Evolutionary conservation across 768 basidiomycete species (phyloP), one percentile per base, ranked within the genome.

Genomic region (Mycena olivaceomarginata): DNA sequence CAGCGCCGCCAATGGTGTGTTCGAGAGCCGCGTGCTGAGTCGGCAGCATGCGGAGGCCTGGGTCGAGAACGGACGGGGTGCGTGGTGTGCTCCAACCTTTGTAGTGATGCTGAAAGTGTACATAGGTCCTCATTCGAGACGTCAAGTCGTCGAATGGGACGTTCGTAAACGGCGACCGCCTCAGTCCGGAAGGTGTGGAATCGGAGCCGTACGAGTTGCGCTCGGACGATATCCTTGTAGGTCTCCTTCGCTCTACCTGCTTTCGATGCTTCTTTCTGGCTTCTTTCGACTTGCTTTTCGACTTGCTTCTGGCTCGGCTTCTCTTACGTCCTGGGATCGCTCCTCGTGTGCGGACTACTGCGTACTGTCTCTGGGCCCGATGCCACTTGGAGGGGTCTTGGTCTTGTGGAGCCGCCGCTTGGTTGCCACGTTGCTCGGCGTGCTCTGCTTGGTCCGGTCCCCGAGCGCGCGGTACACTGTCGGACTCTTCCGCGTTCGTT

Each of bases 81-180:
- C 16, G 46, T 68, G n/a, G n/a, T n/a, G n/a, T n/a, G n/a, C n/a
- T n/a, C n/a, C n/a, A n/a, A n/a, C n/a, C n/a, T n/a, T n/a, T n/a
- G n/a, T n/a, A n/a, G n/a, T n/a, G n/a, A n/a, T n/a, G n/a, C n/a
- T n/a, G n/a, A n/a, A n/a, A n/a, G n/a, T n/a, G n/a, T n/a, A n/a
- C n/a, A n/a, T n/a, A n/a, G 75, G 56, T 94, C 78, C 92, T 82
- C 81, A 94, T 94, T 83, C 92, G 91, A 81, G 93, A 94, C 81
- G 92, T 93, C 82, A 93, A 93, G 84, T 91, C 90, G 60, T 92
- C 92, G 10, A 94, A 94, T 79, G 93, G 93, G n/a, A 94, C 93
- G 6, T 94, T 94, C 78, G 91, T 94, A 79, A 94, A 94, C 79
- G 89, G 91, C 59, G 92, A 93, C 74, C 86, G 93, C 22, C 87